These are phyloP conservation scores for Blepharisma japonicum DNA, from an alignment of 73 alveolate species.

Conservation along the genomic window DNA sequence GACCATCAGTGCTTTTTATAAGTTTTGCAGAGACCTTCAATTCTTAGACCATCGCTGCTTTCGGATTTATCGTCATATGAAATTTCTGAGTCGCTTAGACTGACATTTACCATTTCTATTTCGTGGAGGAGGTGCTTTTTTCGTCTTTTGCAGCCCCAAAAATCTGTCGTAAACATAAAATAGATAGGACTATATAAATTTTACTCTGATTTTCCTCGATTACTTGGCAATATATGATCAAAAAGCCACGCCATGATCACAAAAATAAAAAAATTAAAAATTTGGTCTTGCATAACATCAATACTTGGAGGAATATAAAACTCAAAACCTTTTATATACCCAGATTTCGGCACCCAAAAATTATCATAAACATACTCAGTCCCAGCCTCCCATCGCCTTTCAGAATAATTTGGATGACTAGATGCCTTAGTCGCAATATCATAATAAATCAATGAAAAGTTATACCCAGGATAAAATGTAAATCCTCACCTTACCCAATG, in stretches of 20 bases:
- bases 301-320: not conserved
- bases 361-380: not conserved
- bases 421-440: conserved; percentile 1
- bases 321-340: not conserved
- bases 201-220: conserved; percentile 37
- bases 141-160: conserved; percentile 23
- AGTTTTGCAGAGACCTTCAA: conserved; percentile 43
- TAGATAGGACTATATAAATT: conserved; percentile 32
- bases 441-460: not conserved
- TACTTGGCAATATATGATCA: conserved; percentile 44
- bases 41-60: conserved; percentile 37
- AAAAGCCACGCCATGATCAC: conserved; percentile 36
- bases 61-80: conserved; percentile 16
- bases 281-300: not conserved
- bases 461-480: conserved; percentile 4
- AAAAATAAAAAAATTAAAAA: not conserved
- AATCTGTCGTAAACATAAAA: conserved; percentile 31
- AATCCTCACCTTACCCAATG: not conserved
- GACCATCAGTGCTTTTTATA: conserved; percentile 41
- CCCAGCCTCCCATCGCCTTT: conserved; percentile 2
- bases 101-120: not conserved
- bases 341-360: not conserved
- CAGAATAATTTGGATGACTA: not conserved
- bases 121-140: not conserved
- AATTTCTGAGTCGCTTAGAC: no score